A percentile compares a stretch with the other conserved stretches of the same genome.
Conservation (phyloP, 805 yeast genomes). For the Dipodascopsis uninucleata region DNA sequence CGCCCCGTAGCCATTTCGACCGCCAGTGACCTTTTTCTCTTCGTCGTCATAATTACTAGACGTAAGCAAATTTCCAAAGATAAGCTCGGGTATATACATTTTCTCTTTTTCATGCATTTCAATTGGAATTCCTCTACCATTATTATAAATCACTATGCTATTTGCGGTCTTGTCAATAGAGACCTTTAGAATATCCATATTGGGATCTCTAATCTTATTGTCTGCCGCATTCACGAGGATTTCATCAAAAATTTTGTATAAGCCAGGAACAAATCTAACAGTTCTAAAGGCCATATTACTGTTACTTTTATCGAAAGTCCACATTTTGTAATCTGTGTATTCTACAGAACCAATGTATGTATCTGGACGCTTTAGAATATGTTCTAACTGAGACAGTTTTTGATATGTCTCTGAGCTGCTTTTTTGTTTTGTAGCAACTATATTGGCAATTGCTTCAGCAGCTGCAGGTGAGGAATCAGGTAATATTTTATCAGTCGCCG, state of each 20-base stretch:
- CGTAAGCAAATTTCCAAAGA: slow-evolving; percentile 90
- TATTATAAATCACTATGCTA: slow-evolving; percentile 76
- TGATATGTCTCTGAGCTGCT: slow-evolving; percentile 75
- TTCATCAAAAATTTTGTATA: slow-evolving; percentile 95
- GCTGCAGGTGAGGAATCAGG: slow-evolving; percentile 13
- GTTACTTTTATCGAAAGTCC: slow-evolving; percentile 73
- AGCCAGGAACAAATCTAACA: slow-evolving; percentile 88
- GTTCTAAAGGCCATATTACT: slow-evolving; percentile 54
- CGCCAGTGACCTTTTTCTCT: slow-evolving; percentile 94
- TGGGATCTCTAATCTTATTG: slow-evolving; percentile 90
- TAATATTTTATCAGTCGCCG: background rate
- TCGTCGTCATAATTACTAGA: slow-evolving; percentile 95
- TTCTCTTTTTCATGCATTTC: slow-evolving; percentile 88
- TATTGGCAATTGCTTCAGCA: slow-evolving; percentile 5
- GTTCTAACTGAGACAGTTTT: slow-evolving; percentile 90
- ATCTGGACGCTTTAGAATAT: slow-evolving; percentile 94
- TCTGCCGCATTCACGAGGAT: slow-evolving; percentile 98
- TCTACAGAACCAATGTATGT: slow-evolving; percentile 96
- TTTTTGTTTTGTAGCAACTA: slow-evolving; percentile 31
- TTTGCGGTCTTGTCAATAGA: slow-evolving; percentile 71
- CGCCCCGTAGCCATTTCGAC: slow-evolving; percentile 98
- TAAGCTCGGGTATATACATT: slow-evolving; percentile 91
- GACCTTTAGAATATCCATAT: slow-evolving; percentile 85
- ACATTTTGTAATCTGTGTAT: slow-evolving; percentile 69
- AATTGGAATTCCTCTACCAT: slow-evolving; percentile 92